phyloP scores from a whole-genome alignment of 2,329 filamentous ascomycete species.

The Phyllosticta capitalensis region DNA sequence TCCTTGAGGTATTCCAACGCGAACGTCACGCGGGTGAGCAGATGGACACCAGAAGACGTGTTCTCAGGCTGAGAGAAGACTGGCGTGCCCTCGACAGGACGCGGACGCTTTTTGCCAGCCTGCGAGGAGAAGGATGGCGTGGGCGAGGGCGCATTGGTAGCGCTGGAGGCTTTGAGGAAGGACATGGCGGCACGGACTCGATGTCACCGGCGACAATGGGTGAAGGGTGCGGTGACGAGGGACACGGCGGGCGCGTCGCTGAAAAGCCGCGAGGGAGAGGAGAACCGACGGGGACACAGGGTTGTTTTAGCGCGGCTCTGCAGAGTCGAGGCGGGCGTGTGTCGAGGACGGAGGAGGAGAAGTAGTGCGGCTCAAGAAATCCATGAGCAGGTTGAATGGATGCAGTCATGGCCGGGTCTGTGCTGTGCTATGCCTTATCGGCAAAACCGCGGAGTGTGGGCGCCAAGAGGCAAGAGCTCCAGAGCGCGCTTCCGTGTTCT shows the following conservation, averaged over 20 bases:
- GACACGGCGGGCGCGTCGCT: neutral
- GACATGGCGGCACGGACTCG: slow-evolving; percentile 21
- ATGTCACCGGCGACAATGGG: neutral
- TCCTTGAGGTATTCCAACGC: slow-evolving; percentile 68
- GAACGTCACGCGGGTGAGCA: slow-evolving; percentile 81
- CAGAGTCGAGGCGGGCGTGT: neutral
- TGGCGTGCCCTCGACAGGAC: slow-evolving; percentile 44
- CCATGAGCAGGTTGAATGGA: neutral
- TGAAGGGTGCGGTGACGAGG: neutral
- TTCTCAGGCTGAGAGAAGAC: slow-evolving; percentile 67
- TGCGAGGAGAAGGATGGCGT: slow-evolving; percentile 38
- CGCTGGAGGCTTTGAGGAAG: slow-evolving; percentile 23
- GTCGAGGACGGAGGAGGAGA: neutral
- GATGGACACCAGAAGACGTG: slow-evolving; percentile 66
- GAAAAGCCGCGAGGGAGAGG: neutral
- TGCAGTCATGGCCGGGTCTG: neutral
- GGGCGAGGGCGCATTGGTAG: slow-evolving; percentile 49
- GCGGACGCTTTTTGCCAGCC: slow-evolving; percentile 45
- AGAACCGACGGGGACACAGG: neutral
- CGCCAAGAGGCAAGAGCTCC: neutral
- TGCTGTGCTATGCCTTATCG: neutral
- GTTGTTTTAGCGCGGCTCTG: neutral
- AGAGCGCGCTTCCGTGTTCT: neutral
- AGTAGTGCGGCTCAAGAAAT: neutral
- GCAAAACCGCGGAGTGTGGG: neutral